These are phyloP conservation scores for Phoma sp. DNA, from an alignment of 2,329 filamentous ascomycete genomes.

Conservation along the genomic window DNA sequence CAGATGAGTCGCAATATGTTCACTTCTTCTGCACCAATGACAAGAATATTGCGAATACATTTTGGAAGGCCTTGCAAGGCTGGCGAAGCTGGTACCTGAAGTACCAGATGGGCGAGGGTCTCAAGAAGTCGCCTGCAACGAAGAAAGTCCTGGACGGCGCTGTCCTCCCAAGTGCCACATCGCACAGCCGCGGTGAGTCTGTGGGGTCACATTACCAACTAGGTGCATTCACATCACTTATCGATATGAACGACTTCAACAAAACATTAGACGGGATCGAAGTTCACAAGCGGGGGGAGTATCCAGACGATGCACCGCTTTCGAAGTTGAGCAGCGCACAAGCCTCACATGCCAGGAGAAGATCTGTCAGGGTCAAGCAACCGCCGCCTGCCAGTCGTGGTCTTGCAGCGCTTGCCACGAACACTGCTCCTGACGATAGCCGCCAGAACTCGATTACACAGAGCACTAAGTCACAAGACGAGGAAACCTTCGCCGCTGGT, in stretches of 20 bases:
- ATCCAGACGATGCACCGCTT: slow-evolving; percentile 36
- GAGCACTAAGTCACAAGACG: slow-evolving; percentile 32
- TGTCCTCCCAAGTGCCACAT: slow-evolving; percentile 21
- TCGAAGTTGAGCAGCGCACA: slow-evolving; percentile 30
- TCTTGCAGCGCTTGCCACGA: slow-evolving; percentile 24
- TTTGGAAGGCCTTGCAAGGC: slow-evolving; percentile 73
- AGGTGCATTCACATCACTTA: slow-evolving; percentile 70
- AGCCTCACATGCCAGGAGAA: slow-evolving; percentile 44
- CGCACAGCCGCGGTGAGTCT: slow-evolving; percentile 45
- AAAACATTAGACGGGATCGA: slow-evolving; percentile 45
- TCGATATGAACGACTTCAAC: slow-evolving; percentile 68
- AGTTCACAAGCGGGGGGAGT: slow-evolving; percentile 31
- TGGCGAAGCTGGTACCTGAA: slow-evolving; percentile 95
- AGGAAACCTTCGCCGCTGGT: slow-evolving; percentile 53
- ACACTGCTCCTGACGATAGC: slow-evolving; percentile 22
- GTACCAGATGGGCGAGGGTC: slow-evolving; percentile 68
- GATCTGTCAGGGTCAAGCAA: slow-evolving; percentile 46
- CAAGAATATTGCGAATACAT: slow-evolving; percentile 67
- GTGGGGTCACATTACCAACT: slow-evolving; percentile 64
- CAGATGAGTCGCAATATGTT: slow-evolving; percentile 83
- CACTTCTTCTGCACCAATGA: slow-evolving; percentile 92
- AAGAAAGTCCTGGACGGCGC: slow-evolving; percentile 24
- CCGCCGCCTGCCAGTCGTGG: slow-evolving; percentile 43
- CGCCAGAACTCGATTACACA: slow-evolving; percentile 32
- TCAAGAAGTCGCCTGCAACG: slow-evolving; percentile 47